Evolutionary conservation across 2,329 filamentous ascomycete genomes (phyloP).

Genomic region (Trichoderma sp.): DNA sequence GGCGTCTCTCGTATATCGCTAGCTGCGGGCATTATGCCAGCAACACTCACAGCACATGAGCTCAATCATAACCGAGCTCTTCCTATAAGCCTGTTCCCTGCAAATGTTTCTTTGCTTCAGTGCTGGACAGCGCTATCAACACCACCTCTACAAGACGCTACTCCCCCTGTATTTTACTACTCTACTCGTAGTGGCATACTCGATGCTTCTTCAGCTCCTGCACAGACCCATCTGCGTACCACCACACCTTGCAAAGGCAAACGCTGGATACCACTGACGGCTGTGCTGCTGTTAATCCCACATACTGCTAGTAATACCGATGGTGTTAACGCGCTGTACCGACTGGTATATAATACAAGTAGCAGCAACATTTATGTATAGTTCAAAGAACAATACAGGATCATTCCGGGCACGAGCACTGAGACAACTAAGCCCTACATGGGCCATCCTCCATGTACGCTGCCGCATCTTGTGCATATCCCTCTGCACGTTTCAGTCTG

Average conservation of each 20-base stretch:
- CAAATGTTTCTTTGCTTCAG: not conserved
- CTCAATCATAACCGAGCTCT: not conserved
- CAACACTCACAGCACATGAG: not conserved
- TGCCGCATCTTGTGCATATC: not conserved
- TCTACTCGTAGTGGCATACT: not conserved
- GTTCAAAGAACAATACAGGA: not conserved
- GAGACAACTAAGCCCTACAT: not conserved
- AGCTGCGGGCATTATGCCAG: not conserved
- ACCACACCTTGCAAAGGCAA: slow-evolving; percentile 17
- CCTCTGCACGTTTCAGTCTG: not conserved
- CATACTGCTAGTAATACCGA: not conserved
- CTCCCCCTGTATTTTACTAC: not conserved
- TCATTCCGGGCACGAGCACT: not conserved
- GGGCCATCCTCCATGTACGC: not conserved
- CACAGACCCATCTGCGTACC: slow-evolving; percentile 16
- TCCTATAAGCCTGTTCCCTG: not conserved
- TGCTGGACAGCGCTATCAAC: not conserved
- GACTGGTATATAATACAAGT: not conserved
- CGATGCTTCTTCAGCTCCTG: slow-evolving; percentile 25
- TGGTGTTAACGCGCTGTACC: too few relatives aligned
- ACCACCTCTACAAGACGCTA: not conserved
- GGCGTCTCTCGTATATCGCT: not conserved
- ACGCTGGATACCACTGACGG: not conserved
- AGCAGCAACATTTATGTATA: not conserved
- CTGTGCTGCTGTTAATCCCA: not conserved